phyloP scores from a whole-genome alignment of 2,329 filamentous ascomycete genomes.

The Colletotrichum musae region DNA sequence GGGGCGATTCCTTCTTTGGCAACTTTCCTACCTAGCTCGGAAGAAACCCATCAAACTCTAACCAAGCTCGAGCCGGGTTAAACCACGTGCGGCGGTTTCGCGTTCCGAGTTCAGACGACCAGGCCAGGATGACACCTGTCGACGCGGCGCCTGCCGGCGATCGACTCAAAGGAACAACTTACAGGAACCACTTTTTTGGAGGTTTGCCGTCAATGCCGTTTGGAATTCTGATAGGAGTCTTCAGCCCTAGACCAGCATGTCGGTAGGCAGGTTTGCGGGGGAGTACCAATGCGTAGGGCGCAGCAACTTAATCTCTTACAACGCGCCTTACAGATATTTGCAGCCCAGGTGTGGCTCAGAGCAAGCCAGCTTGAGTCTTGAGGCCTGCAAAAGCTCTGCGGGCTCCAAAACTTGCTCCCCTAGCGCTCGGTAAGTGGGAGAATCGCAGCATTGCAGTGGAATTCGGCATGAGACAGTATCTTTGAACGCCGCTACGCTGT shows the following conservation, averaged over 20 bases:
- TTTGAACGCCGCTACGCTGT: not conserved
- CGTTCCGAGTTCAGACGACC: slow-evolving; percentile 1
- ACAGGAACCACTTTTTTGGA: not conserved
- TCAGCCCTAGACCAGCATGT: not conserved
- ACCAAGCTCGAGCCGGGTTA: not conserved
- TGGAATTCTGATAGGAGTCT: not conserved
- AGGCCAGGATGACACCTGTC: not conserved
- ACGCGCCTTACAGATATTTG: not conserved
- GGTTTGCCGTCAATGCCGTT: not conserved
- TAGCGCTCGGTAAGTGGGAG: not conserved
- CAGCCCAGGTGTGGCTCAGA: not conserved
- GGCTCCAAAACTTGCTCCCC: not conserved
- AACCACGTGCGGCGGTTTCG: not conserved
- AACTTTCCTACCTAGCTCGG: not conserved
- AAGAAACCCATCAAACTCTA: not conserved
- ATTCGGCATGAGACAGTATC: not conserved
- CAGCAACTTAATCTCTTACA: slow-evolving; percentile 8
- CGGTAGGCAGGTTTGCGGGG: not conserved
- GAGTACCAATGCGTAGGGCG: not conserved
- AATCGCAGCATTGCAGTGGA: not conserved
- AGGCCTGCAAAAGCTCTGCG: not conserved
- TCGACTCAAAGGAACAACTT: not conserved
- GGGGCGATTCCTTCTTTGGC: no score
- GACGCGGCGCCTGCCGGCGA: not conserved
- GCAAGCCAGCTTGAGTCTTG: not conserved